These are phyloP conservation scores for Nigrospora osmanthi DNA, from an alignment of 2,329 filamentous ascomycete genomes.

Conservation along the genomic window DNA sequence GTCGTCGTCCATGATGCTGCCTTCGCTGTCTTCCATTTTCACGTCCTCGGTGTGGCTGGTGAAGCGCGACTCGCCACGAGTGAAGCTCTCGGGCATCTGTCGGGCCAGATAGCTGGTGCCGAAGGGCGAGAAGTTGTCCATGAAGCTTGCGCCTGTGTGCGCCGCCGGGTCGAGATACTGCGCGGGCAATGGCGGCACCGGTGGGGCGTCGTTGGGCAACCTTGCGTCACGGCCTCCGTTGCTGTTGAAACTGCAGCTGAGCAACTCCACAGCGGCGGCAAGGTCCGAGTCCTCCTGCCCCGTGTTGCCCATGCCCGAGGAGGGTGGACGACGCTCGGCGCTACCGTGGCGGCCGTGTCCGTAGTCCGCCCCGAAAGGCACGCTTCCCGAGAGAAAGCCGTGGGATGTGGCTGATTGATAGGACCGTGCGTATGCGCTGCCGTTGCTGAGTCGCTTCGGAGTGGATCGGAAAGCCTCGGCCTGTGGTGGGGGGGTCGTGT, in stretches of 20 bases:
- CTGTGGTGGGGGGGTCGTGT: slow-evolving; percentile 86
- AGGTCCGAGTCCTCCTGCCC: slow-evolving; percentile 82
- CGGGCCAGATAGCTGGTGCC: slow-evolving; percentile 54
- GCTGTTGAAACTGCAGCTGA: slow-evolving; percentile 88
- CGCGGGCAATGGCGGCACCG: slow-evolving; percentile 78
- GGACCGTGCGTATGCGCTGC: slow-evolving; percentile 61
- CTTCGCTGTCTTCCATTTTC: slow-evolving; percentile 60
- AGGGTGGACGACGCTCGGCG: slow-evolving; percentile 68
- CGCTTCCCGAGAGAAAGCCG: slow-evolving; percentile 43
- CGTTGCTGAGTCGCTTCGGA: slow-evolving; percentile 51
- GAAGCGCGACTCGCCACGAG: slow-evolving; percentile 39
- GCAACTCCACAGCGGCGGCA: slow-evolving; percentile 80
- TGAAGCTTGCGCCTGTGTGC: slow-evolving; percentile 53
- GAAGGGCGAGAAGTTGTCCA: slow-evolving; percentile 45
- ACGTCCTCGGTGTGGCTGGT: slow-evolving; percentile 47
- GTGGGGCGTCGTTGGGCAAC: slow-evolving; percentile 67
- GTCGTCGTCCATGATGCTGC: slow-evolving; percentile 57
- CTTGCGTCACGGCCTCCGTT: slow-evolving; percentile 57
- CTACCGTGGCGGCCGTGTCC: slow-evolving; percentile 65
- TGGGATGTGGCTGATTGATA: slow-evolving; percentile 65
- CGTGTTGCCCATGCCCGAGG: slow-evolving; percentile 66
- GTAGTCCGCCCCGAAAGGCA: slow-evolving; percentile 40
- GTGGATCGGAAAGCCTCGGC: slow-evolving; percentile 48
- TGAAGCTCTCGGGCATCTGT: slow-evolving; percentile 56
- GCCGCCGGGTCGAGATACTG: slow-evolving; percentile 63